These are phyloP conservation scores for Paecilomyces formosus DNA, from an alignment of 2,329 filamentous ascomycete species.

Conservation along the genomic window DNA sequence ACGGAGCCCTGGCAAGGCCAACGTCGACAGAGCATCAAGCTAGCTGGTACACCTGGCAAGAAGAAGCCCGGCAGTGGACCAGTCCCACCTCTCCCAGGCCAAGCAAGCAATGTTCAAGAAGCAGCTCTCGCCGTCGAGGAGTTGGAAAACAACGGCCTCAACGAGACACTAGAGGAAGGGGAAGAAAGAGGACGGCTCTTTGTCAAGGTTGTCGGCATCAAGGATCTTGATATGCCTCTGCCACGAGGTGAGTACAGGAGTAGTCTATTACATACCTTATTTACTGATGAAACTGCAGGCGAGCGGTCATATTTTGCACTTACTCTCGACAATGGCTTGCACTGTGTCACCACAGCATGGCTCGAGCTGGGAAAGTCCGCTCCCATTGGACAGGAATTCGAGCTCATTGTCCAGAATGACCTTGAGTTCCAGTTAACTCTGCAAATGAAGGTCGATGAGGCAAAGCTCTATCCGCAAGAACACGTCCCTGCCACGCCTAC, in stretches of 20 bases:
- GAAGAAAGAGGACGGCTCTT: slow-evolving; percentile 86
- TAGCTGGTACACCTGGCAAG: slow-evolving; percentile 50
- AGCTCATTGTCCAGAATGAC: slow-evolving; percentile 92
- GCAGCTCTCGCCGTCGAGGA: slow-evolving; percentile 60
- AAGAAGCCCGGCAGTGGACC: slow-evolving; percentile 57
- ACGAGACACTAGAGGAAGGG: slow-evolving; percentile 62
- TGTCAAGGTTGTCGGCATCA: slow-evolving; percentile 97
- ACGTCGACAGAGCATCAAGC: slow-evolving; percentile 59
- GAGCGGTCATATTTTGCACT: slow-evolving; percentile 92
- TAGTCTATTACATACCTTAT: neutral
- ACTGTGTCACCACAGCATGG: slow-evolving; percentile 96
- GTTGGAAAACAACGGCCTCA: slow-evolving; percentile 53
- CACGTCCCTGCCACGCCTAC: slow-evolving; percentile 45
- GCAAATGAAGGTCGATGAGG: slow-evolving; percentile 87
- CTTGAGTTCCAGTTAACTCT: slow-evolving; percentile 98
- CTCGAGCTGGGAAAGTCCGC: slow-evolving; percentile 85
- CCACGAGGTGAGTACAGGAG: slow-evolving; percentile 67
- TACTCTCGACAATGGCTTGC: slow-evolving; percentile 94
- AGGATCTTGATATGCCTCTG: slow-evolving; percentile 85
- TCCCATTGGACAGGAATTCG: slow-evolving; percentile 95
- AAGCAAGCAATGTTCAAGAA: slow-evolving; percentile 62
- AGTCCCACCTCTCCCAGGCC: slow-evolving; percentile 77
- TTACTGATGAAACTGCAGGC: slow-evolving; percentile 44
- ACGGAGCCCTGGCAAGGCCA: slow-evolving; percentile 95
- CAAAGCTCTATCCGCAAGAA: slow-evolving; percentile 49